phyloP scores from a whole-genome alignment of 116 monocot species.

The Posidonia oceanica region DNA sequence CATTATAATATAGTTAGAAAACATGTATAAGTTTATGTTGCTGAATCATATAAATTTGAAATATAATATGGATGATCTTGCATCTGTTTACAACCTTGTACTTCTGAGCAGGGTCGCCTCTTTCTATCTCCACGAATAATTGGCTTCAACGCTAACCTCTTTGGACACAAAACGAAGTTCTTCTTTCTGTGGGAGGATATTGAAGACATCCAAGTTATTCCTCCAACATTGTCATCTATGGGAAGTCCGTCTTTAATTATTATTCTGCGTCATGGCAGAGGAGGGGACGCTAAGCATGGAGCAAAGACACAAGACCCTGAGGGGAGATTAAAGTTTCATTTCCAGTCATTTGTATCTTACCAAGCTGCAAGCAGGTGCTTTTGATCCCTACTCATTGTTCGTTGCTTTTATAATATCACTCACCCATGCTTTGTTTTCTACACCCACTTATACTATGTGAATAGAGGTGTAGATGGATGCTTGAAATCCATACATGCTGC shows the following conservation, averaged over 20 bases:
- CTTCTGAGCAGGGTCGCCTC: slow-evolving; percentile 58
- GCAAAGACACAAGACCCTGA: slow-evolving; percentile 64
- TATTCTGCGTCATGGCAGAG: slow-evolving; percentile 69
- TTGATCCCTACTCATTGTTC: not conserved
- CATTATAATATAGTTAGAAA: too few relatives aligned
- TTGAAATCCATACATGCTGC: too few relatives aligned
- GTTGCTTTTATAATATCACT: not conserved
- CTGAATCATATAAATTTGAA: not conserved
- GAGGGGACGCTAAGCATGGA: slow-evolving; percentile 76
- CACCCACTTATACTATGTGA: too few relatives aligned
- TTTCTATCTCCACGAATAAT: slow-evolving; percentile 93
- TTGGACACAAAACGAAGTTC: slow-evolving; percentile 96
- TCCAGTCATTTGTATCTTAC: slow-evolving; percentile 96
- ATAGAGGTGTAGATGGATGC: too few relatives aligned
- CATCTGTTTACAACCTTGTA: not conserved
- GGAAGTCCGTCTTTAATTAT: slow-evolving; percentile 80
- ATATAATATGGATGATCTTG: not conserved
- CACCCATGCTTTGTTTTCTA: not conserved
- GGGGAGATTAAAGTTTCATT: slow-evolving; percentile 77
- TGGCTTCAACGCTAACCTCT: slow-evolving; percentile 84
- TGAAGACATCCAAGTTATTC: slow-evolving; percentile 72
- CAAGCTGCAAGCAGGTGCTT: slow-evolving; percentile 70
- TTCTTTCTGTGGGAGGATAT: slow-evolving; percentile 98
- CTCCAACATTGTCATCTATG: slow-evolving; percentile 64
- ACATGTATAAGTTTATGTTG: not conserved